phyloP scores from a whole-genome alignment of 2,329 filamentous ascomycete species.

The Colletotrichum sp. region DNA sequence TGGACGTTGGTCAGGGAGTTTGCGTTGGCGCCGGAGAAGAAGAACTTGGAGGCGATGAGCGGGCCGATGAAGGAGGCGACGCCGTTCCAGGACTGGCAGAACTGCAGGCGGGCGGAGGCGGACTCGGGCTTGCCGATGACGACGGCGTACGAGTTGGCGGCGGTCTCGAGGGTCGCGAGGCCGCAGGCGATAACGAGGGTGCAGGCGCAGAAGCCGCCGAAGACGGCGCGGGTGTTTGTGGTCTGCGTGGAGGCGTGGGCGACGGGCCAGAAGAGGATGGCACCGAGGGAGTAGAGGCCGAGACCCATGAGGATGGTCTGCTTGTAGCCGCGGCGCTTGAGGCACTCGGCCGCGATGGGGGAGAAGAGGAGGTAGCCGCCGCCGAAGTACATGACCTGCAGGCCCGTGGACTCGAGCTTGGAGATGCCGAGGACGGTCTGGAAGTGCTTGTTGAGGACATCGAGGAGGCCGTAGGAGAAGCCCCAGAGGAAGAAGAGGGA shows the following conservation, averaged over 20 bases:
- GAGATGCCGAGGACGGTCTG: conserved; percentile 51
- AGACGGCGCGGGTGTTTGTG: conserved; percentile 46
- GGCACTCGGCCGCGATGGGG: conserved; percentile 42
- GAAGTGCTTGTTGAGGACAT: conserved; percentile 51
- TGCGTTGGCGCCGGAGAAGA: conserved; percentile 63
- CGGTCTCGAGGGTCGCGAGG: conserved; percentile 76
- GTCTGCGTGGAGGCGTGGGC: conserved; percentile 55
- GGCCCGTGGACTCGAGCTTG: conserved; percentile 41
- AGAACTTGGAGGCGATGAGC: conserved; percentile 74
- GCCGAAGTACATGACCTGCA: conserved; percentile 45
- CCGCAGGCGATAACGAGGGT: conserved; percentile 79
- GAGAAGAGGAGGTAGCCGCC: conserved; percentile 46
- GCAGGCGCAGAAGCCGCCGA: conserved; percentile 74
- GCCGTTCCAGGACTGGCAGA: conserved; percentile 59
- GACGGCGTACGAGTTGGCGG: conserved; percentile 70
- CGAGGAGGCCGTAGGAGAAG: conserved; percentile 22
- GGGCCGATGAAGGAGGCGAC: conserved; percentile 67
- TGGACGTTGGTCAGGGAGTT: conserved; percentile 70
- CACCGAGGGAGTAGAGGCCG: conserved; percentile 66
- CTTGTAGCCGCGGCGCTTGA: conserved; percentile 48
- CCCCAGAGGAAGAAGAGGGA: conserved; percentile 27
- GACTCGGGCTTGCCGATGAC: conserved; percentile 59
- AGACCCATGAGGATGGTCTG: conserved; percentile 58
- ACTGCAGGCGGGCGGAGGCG: conserved; percentile 56
- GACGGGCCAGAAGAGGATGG: conserved; percentile 56